A percentile compares a stretch with the other conserved stretches of the same genome.
phyloP scores from a whole-genome alignment of 257 asterid genomes.

The Nicotiana obtusifolia region DNA sequence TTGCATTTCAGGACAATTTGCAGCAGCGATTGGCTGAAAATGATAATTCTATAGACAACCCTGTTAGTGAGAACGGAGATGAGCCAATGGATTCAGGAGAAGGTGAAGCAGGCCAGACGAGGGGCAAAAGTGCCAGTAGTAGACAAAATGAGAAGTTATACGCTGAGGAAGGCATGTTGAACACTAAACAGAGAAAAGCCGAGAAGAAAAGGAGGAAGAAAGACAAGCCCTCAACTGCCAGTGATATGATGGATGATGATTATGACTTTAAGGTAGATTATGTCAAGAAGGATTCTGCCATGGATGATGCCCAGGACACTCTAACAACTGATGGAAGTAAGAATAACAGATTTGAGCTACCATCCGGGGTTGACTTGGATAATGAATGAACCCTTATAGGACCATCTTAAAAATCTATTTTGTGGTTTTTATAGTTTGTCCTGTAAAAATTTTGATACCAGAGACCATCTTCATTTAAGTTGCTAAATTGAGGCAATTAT shows the following conservation, averaged over 20 bases:
- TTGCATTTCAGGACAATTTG: slow-evolving; percentile 37
- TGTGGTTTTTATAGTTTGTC: neutral
- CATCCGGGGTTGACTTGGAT: slow-evolving; percentile 57
- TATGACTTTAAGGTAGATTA: slow-evolving; percentile 81
- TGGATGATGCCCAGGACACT: slow-evolving; percentile 39
- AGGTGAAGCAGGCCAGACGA: slow-evolving; percentile 27
- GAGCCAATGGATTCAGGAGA: slow-evolving; percentile 52
- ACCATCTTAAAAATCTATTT: neutral
- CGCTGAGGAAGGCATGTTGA: slow-evolving; percentile 74
- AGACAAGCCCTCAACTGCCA: slow-evolving; percentile 29
- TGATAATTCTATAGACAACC: neutral
- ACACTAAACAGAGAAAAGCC: slow-evolving; percentile 61
- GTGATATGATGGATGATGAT: slow-evolving; percentile 49
- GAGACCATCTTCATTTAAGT: neutral
- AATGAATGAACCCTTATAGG: slow-evolving; percentile 25
- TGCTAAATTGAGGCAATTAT: neutral
- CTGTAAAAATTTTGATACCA: neutral
- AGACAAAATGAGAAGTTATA: slow-evolving; percentile 78
- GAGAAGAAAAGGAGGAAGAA: slow-evolving; percentile 63
- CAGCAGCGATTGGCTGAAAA: slow-evolving; percentile 19
- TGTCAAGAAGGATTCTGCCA: slow-evolving; percentile 32
- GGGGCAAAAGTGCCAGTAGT: slow-evolving; percentile 39
- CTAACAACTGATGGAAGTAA: slow-evolving; percentile 11
- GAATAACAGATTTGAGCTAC: slow-evolving; percentile 49
- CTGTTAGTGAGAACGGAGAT: slow-evolving; percentile 33